Conservation (phyloP, 345 rosid species). For the Eucalyptus marginata region DNA sequence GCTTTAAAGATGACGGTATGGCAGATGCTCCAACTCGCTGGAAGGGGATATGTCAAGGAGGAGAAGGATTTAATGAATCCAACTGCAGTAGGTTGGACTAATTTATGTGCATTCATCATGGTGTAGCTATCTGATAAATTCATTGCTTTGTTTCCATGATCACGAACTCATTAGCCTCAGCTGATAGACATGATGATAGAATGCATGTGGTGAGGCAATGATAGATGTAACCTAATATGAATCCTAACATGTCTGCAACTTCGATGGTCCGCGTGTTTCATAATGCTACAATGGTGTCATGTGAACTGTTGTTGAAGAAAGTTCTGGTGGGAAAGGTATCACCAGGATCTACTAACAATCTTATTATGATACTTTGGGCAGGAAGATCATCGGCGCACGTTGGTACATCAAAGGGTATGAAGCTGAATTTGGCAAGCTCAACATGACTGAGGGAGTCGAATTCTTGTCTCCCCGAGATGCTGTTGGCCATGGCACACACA, state of each 20-base stretch:
- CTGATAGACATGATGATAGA: neutral
- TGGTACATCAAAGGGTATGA: constrained; percentile 36
- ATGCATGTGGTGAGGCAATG: neutral
- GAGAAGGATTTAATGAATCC: constrained; percentile 23
- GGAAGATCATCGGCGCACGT: constrained; percentile 38
- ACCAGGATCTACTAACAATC: neutral
- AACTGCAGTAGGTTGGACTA: constrained; percentile 25
- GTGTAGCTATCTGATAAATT: neutral
- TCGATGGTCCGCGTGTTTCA: neutral
- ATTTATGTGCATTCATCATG: neutral
- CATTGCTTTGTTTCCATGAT: neutral
- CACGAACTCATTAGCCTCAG: neutral
- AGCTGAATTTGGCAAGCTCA: constrained; percentile 21
- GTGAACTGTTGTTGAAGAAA: neutral
- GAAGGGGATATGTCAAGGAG: constrained; percentile 52
- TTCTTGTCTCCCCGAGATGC: constrained; percentile 27
- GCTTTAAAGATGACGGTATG: constrained; percentile 40
- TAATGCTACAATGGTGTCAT: neutral
- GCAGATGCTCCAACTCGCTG: constrained; percentile 31
- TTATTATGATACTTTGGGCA: neutral
- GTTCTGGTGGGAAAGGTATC: neutral
- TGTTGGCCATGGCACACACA: constrained; percentile 28
- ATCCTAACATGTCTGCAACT: neutral
- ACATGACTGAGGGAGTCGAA: constrained; percentile 1
- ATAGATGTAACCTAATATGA: neutral